Evolutionary conservation across 441 rosid genomes (phyloP).

Genomic region (Populus hybrid): DNA sequence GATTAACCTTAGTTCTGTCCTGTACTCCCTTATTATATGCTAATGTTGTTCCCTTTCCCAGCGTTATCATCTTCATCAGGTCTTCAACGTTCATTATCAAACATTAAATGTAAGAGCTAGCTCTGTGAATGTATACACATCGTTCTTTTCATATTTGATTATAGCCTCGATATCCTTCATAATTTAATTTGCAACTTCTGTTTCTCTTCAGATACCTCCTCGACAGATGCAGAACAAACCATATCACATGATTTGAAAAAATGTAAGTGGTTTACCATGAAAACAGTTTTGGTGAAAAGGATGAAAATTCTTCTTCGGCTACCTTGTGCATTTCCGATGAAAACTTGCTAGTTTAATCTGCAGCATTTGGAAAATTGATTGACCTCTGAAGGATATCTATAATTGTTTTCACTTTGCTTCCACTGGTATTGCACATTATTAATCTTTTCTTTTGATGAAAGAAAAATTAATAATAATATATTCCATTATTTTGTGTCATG

Average conservation of each 20-base stretch:
- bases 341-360: not conserved
- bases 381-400: too few species aligned
- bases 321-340: not conserved
- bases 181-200: slow-evolving; percentile 11
- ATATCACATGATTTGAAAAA: slow-evolving; percentile 31
- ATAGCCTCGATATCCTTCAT: not conserved
- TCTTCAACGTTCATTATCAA: slow-evolving; percentile 40
- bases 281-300: not conserved
- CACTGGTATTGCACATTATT: too few species aligned
- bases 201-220: slow-evolving; percentile 39
- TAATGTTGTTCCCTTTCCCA: slow-evolving; percentile 21
- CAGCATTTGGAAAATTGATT: too few species aligned
- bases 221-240: slow-evolving; percentile 17
- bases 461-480: not conserved
- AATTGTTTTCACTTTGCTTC: too few species aligned
- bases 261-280: slow-evolving; percentile 36
- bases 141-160: not conserved
- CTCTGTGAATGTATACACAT: not conserved
- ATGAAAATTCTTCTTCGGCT: not conserved
- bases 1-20: not conserved
- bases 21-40: not conserved
- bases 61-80: slow-evolving; percentile 56
- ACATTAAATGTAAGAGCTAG: slow-evolving; percentile 42
- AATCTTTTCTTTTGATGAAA: not conserved
- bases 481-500: not conserved